Evolutionary conservation across 768 basidiomycete genomes (phyloP), one percentile per base, ranked within the genome.

Genomic region (Cytidiella melzeri): DNA sequence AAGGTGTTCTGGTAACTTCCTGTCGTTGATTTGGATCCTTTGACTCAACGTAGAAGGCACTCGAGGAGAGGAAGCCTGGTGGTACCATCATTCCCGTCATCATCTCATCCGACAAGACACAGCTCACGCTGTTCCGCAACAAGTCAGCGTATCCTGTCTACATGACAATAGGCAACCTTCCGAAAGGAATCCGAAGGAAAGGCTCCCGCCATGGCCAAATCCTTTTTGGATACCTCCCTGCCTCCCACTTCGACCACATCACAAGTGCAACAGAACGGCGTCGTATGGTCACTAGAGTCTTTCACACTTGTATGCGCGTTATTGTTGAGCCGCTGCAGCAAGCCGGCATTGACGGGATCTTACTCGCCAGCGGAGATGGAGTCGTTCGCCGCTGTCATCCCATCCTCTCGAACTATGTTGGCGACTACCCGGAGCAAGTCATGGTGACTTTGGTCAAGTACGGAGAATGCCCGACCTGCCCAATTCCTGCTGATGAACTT

Each of bases 201-300:
- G 50, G 47, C 12, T 55, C 51, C 27, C 43, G 19, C 20, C 41
- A 46, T 5, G 55, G 52, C 4, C 50, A 48, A 3, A 43, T 60
- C 21, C 50, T 62, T 5, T 28, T 62, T 26, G 61, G 38, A 1
- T 60, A 60, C 42, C 52, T 62, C 26, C 59, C 60, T 9, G 44
- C 43, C 2, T n/a, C 41, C 5, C 47, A 52, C 30, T 28, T 57
- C 9, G 49, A 51, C 9, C 40, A 43, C 18, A 38, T 47, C 49
- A 61, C 25, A n/a, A 49, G 28, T 37, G 28, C 24, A 23, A 37
- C 34, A 5, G 25, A 34, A n/a, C 36, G 45, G 2, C 23, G 41
- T 9, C 47, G 52, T 7, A 44, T 52, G 1, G 18, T 11, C 1
- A 50, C 57, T 3, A 58, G 60, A 1, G 10, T 37, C 0, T n/a